Base-by-base conservation (phyloP, 495 filamentous ascomycete species). In the Annulohypoxylon maeteangense region DNA sequence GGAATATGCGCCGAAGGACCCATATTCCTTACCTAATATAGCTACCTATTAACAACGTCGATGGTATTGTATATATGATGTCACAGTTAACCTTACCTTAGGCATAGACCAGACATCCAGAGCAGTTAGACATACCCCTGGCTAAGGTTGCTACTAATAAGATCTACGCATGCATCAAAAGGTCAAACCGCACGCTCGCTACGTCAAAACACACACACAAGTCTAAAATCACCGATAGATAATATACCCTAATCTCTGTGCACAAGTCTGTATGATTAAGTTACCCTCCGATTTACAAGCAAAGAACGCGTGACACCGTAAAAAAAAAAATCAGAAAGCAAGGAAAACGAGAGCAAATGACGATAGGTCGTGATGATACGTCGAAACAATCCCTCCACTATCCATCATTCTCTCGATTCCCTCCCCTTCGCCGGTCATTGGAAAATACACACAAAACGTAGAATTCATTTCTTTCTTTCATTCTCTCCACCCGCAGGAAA, bases 401-500 rank as follows among this genome's bases (percentile, higher is more conserved):
- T 70, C 27, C 47, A 31, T 64, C 56, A 25, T 34, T 50, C 38
- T 58, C 56, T 68, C 59, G 44, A 54, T 29, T 29, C 38, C 44
- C 42, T n/a, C 29, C 36, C 31, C 29, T 36, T 23, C 44, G 20
- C 14, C 54, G 48, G 56, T 32, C 44, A 31, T 59, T 59, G 60
- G 70, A 68, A 65, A 68, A 72, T 61, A 68, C 59, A 72, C 65
- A 65, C 60, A 25, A 25, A 72, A 67, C 63, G 51, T 63, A 64
- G 16, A 72, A 57, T 40, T 69, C 60, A 55, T 56, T 42, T 48
- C 42, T 38, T 32, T 55, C 51, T 8, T 16, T 56, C 32, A 40
- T 40, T 40, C 36, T 40, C 34, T 40, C 70, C 65, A 58, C 56
- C 66, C 66, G 62, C 71, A 70, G 40, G 40, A 44, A 74, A 67